Evolutionary conservation across 192 early-diverging fungal genomes (phyloP), one percentile per base, ranked within the genome.

Genomic region (Backusella morwellensis): DNA sequence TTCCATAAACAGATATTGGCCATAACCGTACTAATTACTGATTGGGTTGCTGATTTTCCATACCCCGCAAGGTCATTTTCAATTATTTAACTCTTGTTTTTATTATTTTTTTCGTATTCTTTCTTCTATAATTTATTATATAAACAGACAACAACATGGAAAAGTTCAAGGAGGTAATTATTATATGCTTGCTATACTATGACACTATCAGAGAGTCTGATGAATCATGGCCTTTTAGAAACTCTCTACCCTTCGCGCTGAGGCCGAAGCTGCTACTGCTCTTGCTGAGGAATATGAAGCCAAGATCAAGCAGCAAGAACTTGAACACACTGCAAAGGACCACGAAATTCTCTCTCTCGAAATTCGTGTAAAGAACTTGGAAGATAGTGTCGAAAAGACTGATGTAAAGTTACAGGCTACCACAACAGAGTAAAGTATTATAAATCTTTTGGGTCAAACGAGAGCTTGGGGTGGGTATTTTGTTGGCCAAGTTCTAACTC

Each of bases 341-440:
- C 90, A 92, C 74, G 93, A 94, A 75, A 73, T 93, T 63, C 85
- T 88, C 15, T 91, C 92, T 50, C 83, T 92, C 50, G 86, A 92
- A 82, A 94, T 84, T 76, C 88, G 87, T 75, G 81, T 90, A 52
- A 85, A 84, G 77, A 84, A 78, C 73, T 34, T 79, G 6, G 83
- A 84, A 63, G 77, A 81, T 11, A 75, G 66, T 35, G 50, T 85
- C 4, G 83, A 81, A 12, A 79, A 82, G 21, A 76, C 85, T 8
- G 90, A 92, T 78, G 77, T 32, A n/a, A 74, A 84, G 67, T 85
- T 91, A 41, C 82, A 78, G 26, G 85, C 81, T 42, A 82, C 81
- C 17, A 86, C 86, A 23, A 77, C 92, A 78, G 91, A 89, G 93
- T 91, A 93, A 86, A 89, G 87, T 38, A 32, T 34, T 23, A 50